Conservation (phyloP, 495 filamentous ascomycete genomes). For the Annulohypoxylon bovei region DNA sequence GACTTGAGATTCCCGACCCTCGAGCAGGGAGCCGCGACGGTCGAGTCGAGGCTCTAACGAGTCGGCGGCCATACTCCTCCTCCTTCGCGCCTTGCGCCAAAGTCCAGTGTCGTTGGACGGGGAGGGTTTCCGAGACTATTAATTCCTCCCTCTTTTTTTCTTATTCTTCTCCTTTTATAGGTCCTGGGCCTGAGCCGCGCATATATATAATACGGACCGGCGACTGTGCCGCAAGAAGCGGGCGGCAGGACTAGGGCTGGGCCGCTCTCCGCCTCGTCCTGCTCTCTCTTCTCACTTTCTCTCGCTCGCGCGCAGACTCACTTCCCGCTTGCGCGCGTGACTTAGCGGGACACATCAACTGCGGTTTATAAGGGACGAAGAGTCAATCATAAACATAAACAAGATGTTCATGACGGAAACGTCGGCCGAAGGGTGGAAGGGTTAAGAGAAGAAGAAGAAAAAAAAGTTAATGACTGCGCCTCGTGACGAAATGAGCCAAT, state of each 20-base stretch:
- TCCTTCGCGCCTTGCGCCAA: slow-evolving; percentile 33
- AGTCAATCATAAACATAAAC: slow-evolving; percentile 42
- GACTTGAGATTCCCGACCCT: slow-evolving; percentile 44
- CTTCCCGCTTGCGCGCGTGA: slow-evolving; percentile 41
- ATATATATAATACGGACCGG: slow-evolving; percentile 31
- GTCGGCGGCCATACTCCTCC: slow-evolving; percentile 43
- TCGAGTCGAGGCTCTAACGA: slow-evolving; percentile 46
- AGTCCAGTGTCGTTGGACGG: slow-evolving; percentile 22
- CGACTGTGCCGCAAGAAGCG: slow-evolving; percentile 39
- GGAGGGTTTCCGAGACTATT: slow-evolving; percentile 5
- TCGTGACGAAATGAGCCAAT: slow-evolving; percentile 44
- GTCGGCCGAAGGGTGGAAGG: slow-evolving; percentile 28
- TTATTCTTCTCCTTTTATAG: slow-evolving; percentile 13
- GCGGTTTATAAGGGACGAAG: slow-evolving; percentile 33
- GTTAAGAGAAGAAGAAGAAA: slow-evolving; percentile 33
- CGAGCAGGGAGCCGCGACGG: slow-evolving; percentile 46
- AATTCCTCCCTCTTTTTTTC: slow-evolving; percentile 4
- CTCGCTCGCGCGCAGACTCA: slow-evolving; percentile 42
- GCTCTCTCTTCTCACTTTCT: slow-evolving; percentile 43
- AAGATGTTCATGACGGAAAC: slow-evolving; percentile 41
- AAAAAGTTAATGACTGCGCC: slow-evolving; percentile 39
- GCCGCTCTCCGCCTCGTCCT: slow-evolving; percentile 45
- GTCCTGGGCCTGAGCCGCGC: slow-evolving; percentile 24
- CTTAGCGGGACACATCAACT: slow-evolving; percentile 46
- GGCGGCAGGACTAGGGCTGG: slow-evolving; percentile 32